Percentiles rank a stretch among this genome's conserved stretches.
Conservation (phyloP, 371 early-diverging fungal species). For the Saksenaea vasiformis region DNA sequence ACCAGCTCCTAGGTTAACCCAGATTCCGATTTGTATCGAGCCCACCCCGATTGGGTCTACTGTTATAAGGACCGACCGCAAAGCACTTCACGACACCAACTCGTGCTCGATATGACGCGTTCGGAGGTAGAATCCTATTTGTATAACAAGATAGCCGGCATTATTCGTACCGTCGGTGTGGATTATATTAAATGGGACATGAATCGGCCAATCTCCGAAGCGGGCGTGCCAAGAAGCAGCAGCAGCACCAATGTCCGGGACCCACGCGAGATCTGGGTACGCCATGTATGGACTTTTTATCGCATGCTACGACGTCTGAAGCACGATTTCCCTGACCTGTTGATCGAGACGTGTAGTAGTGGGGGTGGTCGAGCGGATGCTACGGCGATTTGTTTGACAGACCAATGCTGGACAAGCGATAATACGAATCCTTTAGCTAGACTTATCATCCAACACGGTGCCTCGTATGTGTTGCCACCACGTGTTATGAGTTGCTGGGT, state of each 20-base stretch:
- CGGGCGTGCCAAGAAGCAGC: conserved; percentile 11
- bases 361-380: conserved; percentile 50
- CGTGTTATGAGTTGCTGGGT: conserved; percentile 37
- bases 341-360: conserved; percentile 46
- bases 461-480: conserved; percentile 38
- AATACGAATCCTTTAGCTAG: conserved; percentile 46
- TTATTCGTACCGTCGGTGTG: conserved; percentile 24
- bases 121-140: conserved; percentile 33
- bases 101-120: conserved; percentile 33
- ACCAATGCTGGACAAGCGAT: conserved; percentile 41
- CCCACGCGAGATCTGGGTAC: conserved; percentile 29
- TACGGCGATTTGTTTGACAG: conserved; percentile 18
- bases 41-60: conserved; percentile 52
- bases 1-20: conserved; percentile 29
- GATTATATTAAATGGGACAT: conserved; percentile 55
- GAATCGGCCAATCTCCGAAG: conserved; percentile 43
- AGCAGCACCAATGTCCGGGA: conserved; percentile 12
- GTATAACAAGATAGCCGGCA: conserved; percentile 8
- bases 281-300: conserved; percentile 22
- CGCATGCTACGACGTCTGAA: conserved; percentile 25
- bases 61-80: conserved; percentile 26
- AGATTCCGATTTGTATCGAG: conserved; percentile 42
- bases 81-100: conserved; percentile 34
- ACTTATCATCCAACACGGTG: conserved; percentile 39
- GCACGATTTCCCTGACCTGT: conserved; percentile 17